phyloP scores from a whole-genome alignment of 1,284 basidiomycete genomes.

The Gomphus bonarii region DNA sequence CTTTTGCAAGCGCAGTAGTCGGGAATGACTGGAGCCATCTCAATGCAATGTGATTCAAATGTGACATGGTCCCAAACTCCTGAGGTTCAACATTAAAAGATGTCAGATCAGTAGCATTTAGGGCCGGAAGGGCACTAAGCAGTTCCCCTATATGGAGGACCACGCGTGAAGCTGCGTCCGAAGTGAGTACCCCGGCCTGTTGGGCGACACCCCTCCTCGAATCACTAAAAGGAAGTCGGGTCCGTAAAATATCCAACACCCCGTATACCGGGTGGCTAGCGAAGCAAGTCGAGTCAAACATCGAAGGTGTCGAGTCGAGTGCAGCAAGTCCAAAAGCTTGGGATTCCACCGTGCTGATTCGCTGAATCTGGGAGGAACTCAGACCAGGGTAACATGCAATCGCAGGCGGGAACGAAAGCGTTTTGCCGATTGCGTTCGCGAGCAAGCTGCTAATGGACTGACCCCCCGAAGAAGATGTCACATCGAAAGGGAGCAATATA shows the following conservation, averaged over 20 bases:
- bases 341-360: conserved; percentile 38
- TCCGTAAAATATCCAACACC: conserved; percentile 42
- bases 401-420: conserved; percentile 42
- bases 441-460: conserved; percentile 28
- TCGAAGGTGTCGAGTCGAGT: conserved; percentile 18
- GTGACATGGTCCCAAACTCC: conserved; percentile 41
- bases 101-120: conserved; percentile 23
- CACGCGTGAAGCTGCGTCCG: conserved; percentile 34
- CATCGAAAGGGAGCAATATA: conserved; percentile 52
- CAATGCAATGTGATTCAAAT: conserved; percentile 47
- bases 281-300: conserved; percentile 42
- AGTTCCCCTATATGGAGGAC: conserved; percentile 40
- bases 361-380: conserved; percentile 26
- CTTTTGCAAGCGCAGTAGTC: conserved; percentile 31
- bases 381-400: conserved; percentile 49
- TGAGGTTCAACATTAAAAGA: conserved; percentile 30
- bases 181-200: conserved; percentile 38
- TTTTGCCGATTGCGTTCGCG: conserved; percentile 25
- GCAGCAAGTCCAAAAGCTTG: conserved; percentile 37
- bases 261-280: conserved; percentile 49
- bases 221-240: conserved; percentile 47
- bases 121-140: conserved; percentile 34
- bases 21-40: conserved; percentile 46
- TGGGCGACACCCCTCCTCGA: conserved; percentile 29
- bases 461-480: conserved; percentile 25